Evolutionary conservation across 192 early-diverging fungal genomes (phyloP), one percentile per base, ranked within the genome.

Genomic region (Podila verticillata): DNA sequence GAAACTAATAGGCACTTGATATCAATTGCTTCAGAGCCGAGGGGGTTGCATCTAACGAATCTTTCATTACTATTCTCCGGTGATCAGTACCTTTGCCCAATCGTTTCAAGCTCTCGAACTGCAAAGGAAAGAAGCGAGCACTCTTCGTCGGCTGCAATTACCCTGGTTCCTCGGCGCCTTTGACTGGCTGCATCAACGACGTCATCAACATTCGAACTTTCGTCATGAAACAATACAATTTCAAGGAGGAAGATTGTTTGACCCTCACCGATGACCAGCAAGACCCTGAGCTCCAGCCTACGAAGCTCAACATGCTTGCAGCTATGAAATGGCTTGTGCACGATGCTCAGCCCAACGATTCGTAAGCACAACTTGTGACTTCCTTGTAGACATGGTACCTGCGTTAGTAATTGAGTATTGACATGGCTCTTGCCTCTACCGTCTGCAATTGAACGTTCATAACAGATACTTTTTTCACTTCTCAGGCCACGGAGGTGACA

Each of bases 131-230:
- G 61, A 93, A 93, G 84, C 86, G 89, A 20, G 96, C 96, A 2
- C 83, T 98, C 24, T 87, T 98, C 39, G 91, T 98, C 68, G 97
- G 97, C n/a, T 95, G 97, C 85, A 98, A 98, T 78, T 98, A 98
- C 83, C 82, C 86, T 62, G 88, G 87, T n/a, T 83, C 87, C 56
- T 70, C 82, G 59, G 80, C 82, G 63, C 84, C 89, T 72, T 89
- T 95, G 49, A 29, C 63, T 63, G 94, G 94, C 19, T 95, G 94
- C 74, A 92, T 94, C 75, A 94, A 94, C 75, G 94, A 95, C 72
- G 94, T 94, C 19, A 83, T 84, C 29, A 93, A 93, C 82, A 88
- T 95, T 48, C 91, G 92, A 67, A 57, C 70, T 48, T 94, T 95
- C 56, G 80, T 95, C 61, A 87, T 84, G 3, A 63, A 84, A 59